A percentile compares a stretch with the other conserved stretches of the same genome.
phyloP scores from a whole-genome alignment of 2,329 filamentous ascomycete genomes.

The Colletotrichum gloeosporioides region DNA sequence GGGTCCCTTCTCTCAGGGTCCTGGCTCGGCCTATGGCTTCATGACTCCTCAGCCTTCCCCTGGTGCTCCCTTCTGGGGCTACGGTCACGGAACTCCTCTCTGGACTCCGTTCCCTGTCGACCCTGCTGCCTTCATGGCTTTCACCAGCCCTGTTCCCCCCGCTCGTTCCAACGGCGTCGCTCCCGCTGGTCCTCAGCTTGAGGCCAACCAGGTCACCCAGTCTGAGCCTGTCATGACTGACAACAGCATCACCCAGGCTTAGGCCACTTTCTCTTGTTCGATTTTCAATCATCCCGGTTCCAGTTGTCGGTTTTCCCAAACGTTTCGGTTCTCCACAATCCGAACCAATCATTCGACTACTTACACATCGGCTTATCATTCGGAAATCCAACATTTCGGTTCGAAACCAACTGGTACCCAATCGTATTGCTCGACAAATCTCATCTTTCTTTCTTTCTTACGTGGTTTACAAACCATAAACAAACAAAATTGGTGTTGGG shows the following conservation, averaged over 20 bases:
- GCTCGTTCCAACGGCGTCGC: not conserved
- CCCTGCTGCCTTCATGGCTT: not conserved
- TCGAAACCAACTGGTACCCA: not conserved
- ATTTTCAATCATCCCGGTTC: not conserved
- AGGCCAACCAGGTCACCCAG: slow-evolving; percentile 3
- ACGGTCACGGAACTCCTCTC: slow-evolving; percentile 15
- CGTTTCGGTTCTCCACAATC: not conserved
- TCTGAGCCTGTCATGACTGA: slow-evolving; percentile 15
- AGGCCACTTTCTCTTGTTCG: not conserved
- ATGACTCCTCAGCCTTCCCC: slow-evolving; percentile 16
- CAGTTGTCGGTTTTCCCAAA: not conserved
- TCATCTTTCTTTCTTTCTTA: not conserved
- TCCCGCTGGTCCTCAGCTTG: not conserved
- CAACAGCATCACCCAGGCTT: not conserved
- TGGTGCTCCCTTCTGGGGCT: slow-evolving; percentile 11
- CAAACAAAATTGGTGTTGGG: not conserved
- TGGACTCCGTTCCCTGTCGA: slow-evolving; percentile 15
- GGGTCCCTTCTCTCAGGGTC: slow-evolving; percentile 3
- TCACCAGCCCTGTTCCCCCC: not conserved
- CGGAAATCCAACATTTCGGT: not conserved
- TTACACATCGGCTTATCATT: not conserved
- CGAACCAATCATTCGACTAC: not conserved
- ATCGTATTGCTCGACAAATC: not conserved
- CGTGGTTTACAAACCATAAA: not conserved
- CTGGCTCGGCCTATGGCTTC: slow-evolving; percentile 7